Percentiles rank a stretch among this genome's conserved stretches.
These are phyloP conservation scores for Globisporangium radiosum DNA, from an alignment of 352 stramenopile genomes.

Conservation along the genomic window DNA sequence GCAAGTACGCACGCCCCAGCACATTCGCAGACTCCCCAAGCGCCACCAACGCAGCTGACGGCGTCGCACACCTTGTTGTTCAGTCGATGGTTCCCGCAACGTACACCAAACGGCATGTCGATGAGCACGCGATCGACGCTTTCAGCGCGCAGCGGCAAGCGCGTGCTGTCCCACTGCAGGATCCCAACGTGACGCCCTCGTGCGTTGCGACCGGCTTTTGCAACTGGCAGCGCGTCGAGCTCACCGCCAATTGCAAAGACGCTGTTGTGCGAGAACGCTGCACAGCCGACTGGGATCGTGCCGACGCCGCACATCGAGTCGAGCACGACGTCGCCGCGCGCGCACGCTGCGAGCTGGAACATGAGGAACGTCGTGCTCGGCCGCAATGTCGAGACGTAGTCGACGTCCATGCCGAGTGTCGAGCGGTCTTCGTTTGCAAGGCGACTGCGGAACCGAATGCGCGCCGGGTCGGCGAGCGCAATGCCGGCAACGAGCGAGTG, in stretches of 20 bases:
- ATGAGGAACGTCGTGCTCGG: conserved; percentile 76
- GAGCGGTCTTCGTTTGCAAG: conserved; percentile 62
- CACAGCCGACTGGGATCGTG: conserved; percentile 62
- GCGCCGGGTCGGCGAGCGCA: conserved; percentile 46
- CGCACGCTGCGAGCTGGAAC: conserved; percentile 50
- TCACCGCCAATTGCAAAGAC: conserved; percentile 68
- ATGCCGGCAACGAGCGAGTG: conserved; percentile 61
- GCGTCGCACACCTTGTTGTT: conserved; percentile 46
- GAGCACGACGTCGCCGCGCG: conserved; percentile 55
- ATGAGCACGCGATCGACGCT: conserved; percentile 64
- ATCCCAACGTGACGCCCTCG: conserved; percentile 35
- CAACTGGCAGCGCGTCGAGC: conserved; percentile 40
- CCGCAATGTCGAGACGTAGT: conserved; percentile 73
- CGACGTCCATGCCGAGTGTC: conserved; percentile 30
- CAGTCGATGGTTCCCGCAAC: conserved; percentile 58
- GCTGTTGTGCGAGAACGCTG: conserved; percentile 36
- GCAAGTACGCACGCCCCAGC: neutral
- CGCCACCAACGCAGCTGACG: no score
- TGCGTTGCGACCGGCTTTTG: conserved; percentile 52
- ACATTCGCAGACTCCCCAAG: no score
- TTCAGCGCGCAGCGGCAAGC: conserved; percentile 42
- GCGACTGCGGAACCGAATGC: conserved; percentile 62
- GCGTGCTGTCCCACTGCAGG: conserved; percentile 56
- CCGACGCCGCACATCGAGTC: conserved; percentile 82
- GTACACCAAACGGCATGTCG: conserved; percentile 75